Base-by-base conservation (phyloP, 2,329 filamentous ascomycete genomes). In the Aspergillus uvarum region DNA sequence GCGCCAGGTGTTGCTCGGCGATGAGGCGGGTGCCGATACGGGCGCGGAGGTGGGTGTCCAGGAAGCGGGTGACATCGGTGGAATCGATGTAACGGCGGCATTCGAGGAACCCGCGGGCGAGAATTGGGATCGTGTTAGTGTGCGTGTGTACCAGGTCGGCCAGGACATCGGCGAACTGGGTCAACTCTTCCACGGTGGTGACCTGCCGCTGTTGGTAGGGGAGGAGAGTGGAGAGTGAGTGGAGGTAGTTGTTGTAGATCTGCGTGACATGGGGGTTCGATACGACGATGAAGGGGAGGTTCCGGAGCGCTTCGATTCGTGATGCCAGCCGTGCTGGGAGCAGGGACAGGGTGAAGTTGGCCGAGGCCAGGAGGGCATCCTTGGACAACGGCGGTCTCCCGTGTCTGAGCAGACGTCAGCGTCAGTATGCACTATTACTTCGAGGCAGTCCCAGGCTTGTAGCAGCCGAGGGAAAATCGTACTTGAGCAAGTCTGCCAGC, bases 71-170 rank as follows among this genome's bases (percentile, higher is more conserved):
- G n/a, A 96, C 93, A 60, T 96, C 90, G 19, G 79, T 77, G 0
- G 92, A 85, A 22, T 84, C 87, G 68, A 98, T 95, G 76, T 98
- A 99, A 68, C 92, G 91, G 57, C 92, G 85, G 61, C 92, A 96
- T 76, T 99, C 95, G 48, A 97, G 83, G 73, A 99, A 98, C 1
- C 95, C 95, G 62, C 91, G 86, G 4, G 95, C 95, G 2, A 99
- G 85, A 48, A 93, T 90, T 16, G 92, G 92, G 56, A 99, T 99
- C 1, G 95, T 99, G 72, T 98, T 94, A 59, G 89, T 86, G 74
- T 99, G 95, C 1, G 94, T 97, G 61, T 93, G 87, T 0, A 99
- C 95, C n/a, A 99, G 85, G 73, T 98, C 93, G 64, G 93, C 90
- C 71, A 99, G 90, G 52, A 95, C 91, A 62, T 95, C 89, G 14